Base-by-base conservation (phyloP, 1,139 yeast genomes). In the Debaryomyces sp. region DNA sequence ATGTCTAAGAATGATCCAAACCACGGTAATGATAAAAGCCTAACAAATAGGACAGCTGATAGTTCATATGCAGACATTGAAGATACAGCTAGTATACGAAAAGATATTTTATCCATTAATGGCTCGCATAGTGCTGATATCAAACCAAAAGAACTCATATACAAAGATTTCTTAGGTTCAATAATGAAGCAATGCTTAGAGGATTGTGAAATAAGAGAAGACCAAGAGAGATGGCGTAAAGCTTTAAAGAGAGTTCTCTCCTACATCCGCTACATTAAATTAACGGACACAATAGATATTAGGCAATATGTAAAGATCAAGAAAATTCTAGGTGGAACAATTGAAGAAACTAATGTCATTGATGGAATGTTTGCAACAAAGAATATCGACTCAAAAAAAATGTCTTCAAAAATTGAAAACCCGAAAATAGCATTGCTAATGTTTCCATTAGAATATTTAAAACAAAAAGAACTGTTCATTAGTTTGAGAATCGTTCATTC, bases 361-460 rank as follows among this genome's bases (percentile, higher is more conserved):
- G 85, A 88, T 60, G 99, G 99, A 1, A 70, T 90, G 6, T 87
- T 89, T 10, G 90, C 92, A 66, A 88, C 98, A 0, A 91, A 92
- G 55, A 82, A 86, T 29, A 73, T 92, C 35, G 96, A 96, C n/a
- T 74, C 89, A 39, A 89, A 86, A 60, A 67, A 80, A 2, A 95
- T 95, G 99, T 81, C 90, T 0, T 67, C 82, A 4, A 62, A 64
- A 9, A 75, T 95, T 6, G 60, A 64, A 0, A 77, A 80, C 44
- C 98, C 99, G 0, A 80, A 85, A 49, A 87, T 95, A 40, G 84
- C 95, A 48, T 73, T 95, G 29, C 77, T 95, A 9, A 87, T 91
- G 77, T 94, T 95, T 59, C 97, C 98, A 0, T 73, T 95, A 24
- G 98, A 92, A 62, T 94, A 91, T 58, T 78, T 85, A 54, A 84